Percentiles rank a stretch among this genome's conserved stretches.
These are phyloP conservation scores for Aspergillus melleus DNA, from an alignment of 2,329 filamentous ascomycete genomes.

Conservation along the genomic window DNA sequence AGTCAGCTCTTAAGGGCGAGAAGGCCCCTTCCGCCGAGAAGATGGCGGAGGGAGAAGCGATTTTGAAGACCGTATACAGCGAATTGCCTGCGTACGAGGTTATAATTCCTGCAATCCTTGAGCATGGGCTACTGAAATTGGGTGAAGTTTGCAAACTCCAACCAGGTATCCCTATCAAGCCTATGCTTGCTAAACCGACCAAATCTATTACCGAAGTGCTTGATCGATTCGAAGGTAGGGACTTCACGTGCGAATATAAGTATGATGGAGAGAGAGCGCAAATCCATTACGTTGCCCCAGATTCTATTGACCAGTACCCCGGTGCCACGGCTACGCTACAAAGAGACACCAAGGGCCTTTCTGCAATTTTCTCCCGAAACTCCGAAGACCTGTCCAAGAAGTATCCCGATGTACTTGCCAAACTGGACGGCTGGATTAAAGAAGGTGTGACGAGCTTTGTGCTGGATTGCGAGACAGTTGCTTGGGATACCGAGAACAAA, in stretches of 20 bases:
- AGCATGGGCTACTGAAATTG: slow-evolving; percentile 81
- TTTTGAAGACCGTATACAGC: slow-evolving; percentile 89
- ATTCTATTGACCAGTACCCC: slow-evolving; percentile 68
- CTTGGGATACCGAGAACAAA: slow-evolving; percentile 92
- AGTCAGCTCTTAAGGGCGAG: slow-evolving; percentile 67
- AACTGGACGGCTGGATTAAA: slow-evolving; percentile 87
- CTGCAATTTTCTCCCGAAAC: slow-evolving; percentile 95
- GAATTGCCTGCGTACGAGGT: slow-evolving; percentile 94
- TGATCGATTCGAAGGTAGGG: slow-evolving; percentile 91
- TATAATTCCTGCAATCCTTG: slow-evolving; percentile 84
- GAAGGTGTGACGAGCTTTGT: slow-evolving; percentile 90
- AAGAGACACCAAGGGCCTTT: slow-evolving; percentile 69
- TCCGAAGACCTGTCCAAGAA: slow-evolving; percentile 97
- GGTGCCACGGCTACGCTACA: slow-evolving; percentile 63
- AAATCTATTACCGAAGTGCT: slow-evolving; percentile 98
- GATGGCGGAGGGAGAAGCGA: slow-evolving; percentile 77
- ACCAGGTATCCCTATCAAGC: slow-evolving; percentile 91
- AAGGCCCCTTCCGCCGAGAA: slow-evolving; percentile 72
- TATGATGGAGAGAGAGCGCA: slow-evolving; percentile 98
- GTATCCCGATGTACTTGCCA: slow-evolving; percentile 91
- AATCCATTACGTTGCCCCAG: slow-evolving; percentile 91
- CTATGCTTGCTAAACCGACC: slow-evolving; percentile 97
- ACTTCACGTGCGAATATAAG: slow-evolving; percentile 98
- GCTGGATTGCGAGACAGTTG: slow-evolving; percentile 96
- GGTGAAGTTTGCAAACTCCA: slow-evolving; percentile 85